Evolutionary conservation across 2,329 filamentous ascomycete genomes (phyloP).

Genomic region (Pseudogymnoascus destructans): DNA sequence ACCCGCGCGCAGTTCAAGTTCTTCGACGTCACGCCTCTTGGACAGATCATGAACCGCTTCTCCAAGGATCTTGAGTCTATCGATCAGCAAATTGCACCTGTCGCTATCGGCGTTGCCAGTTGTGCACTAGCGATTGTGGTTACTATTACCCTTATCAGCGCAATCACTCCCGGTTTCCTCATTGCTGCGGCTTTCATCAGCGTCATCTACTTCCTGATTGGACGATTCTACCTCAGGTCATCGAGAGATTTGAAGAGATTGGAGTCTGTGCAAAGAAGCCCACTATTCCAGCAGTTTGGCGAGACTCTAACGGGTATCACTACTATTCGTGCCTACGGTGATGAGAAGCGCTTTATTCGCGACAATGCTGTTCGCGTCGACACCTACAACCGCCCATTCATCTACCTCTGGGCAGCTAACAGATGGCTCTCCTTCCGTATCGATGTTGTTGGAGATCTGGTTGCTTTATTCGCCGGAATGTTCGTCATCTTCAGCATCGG

Average conservation of each 20-base stretch:
- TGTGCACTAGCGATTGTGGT: constrained; percentile 58
- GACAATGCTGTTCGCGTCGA: constrained; percentile 86
- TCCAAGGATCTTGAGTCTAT: constrained; percentile 93
- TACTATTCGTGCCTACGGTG: constrained; percentile 91
- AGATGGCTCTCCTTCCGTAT: constrained; percentile 92
- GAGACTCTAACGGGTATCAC: constrained; percentile 91
- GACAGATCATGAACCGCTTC: constrained; percentile 96
- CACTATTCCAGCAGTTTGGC: constrained; percentile 93
- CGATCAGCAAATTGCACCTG: constrained; percentile 88
- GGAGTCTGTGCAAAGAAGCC: constrained; percentile 87
- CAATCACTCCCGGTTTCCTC: constrained; percentile 82
- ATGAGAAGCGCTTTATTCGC: constrained; percentile 82
- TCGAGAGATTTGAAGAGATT: constrained; percentile 93
- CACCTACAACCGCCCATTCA: constrained; percentile 81
- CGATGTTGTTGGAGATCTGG: constrained; percentile 78
- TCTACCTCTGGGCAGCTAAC: constrained; percentile 93
- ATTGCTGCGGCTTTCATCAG: constrained; percentile 79
- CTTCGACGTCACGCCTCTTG: constrained; percentile 90
- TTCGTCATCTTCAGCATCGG: constrained; percentile 81
- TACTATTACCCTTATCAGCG: constrained; percentile 74
- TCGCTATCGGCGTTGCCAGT: constrained; percentile 66
- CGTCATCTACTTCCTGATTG: constrained; percentile 67
- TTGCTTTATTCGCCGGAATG: constrained; percentile 83
- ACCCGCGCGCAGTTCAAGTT: constrained; percentile 91
- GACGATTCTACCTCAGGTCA: constrained; percentile 76